A percentile compares a stretch with the other conserved stretches of the same genome.
These are phyloP conservation scores for Entamoeba histolytica DNA, from an alignment of 208 protist genomes.

Conservation along the genomic window DNA sequence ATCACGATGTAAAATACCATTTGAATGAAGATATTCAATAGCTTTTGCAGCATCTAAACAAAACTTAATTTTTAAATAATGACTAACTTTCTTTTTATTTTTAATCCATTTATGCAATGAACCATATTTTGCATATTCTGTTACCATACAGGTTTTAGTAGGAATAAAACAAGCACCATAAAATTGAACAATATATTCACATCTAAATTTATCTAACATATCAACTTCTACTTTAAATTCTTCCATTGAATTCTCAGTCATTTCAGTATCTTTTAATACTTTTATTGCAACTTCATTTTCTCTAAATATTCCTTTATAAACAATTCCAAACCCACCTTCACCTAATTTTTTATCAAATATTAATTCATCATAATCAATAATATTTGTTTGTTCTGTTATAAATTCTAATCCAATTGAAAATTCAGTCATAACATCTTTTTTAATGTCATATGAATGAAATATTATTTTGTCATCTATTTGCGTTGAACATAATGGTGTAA, in stretches of 20 bases:
- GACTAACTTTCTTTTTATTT: background rate
- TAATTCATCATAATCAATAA: background rate
- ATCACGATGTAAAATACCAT: background rate
- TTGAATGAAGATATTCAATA: background rate
- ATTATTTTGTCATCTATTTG: background rate
- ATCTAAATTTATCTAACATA: conserved; percentile 20
- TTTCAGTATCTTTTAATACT: background rate
- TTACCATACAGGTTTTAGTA: conserved; percentile 33
- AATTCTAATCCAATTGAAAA: background rate
- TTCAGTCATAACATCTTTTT: accelerated
- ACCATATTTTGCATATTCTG: conserved; percentile 29
- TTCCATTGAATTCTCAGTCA: background rate
- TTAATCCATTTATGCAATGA: background rate
- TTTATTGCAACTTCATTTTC: background rate
- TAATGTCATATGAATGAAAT: background rate
- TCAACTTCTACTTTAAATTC: conserved; percentile 30
- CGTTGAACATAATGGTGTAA: background rate
- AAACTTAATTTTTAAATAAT: background rate
- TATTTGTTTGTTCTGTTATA: background rate
- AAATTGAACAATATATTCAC: conserved; percentile 36
- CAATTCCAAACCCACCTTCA: background rate
- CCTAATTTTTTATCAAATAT: background rate
- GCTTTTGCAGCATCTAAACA: background rate
- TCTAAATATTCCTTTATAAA: background rate
- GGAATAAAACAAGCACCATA: conserved; percentile 35